Evolutionary conservation across 306 rosid species (phyloP), one percentile per base, ranked within the genome.

Genomic region (Pterocarpus macrocarpus): DNA sequence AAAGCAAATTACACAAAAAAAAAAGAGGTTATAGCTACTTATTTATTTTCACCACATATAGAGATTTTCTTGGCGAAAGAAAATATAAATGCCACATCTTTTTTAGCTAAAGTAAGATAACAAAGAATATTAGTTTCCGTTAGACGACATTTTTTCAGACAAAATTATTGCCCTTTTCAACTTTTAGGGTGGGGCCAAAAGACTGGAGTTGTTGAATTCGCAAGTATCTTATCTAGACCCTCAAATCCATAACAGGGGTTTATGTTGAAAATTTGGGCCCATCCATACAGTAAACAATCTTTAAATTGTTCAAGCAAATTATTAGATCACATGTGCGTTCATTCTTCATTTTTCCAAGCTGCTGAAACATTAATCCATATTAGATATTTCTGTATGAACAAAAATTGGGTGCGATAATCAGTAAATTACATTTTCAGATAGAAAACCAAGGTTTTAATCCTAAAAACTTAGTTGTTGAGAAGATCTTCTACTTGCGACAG

Each of bases 171-270:
- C 55, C 7, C 33, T 55, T 63, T 63, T 14, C 5, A 69, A 66
- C 38, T 75, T 76, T 32, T 12, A 14, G 71, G 44, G 64, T n/a
- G 74, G 53, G 28, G 28, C 28, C 71, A 63, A 63, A 16, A 70
- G 1, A 38, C 13, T 13, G 74, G 7, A 76, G 82, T 82, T 62
- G 79, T 70, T 76, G 82, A 55, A 82, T 52, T 50, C 55, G 67
- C 75, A 77, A 53, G 57, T 33, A 62, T 76, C 82, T 82, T 82
- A 82, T 82, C 82, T 64, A 78, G 78, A 50, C 73, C 78, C 81
- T 50, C 55, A 38, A 50, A 41, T 66, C 16, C 84, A 63, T 35
- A 47, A 32, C 62, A 70, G 44, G 32, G 78, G 44, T 38, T 35
- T 67, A 8, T 69, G 50, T 28, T 38, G 4, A 34, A 32, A 12